Evolutionary conservation across 2,329 filamentous ascomycete genomes (phyloP).

Genomic region (Fusarium sp.): DNA sequence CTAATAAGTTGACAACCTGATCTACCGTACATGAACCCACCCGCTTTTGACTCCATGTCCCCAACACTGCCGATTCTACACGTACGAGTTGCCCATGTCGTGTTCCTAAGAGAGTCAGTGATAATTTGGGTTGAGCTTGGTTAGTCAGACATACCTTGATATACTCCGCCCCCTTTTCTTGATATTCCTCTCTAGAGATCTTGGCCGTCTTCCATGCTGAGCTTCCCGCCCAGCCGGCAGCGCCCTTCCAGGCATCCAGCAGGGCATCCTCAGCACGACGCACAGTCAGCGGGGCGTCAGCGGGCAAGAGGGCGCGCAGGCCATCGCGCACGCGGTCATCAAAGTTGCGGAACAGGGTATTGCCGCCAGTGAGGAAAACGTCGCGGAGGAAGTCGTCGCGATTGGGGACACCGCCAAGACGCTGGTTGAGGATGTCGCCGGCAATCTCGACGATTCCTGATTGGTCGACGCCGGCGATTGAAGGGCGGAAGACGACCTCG

Average conservation of each 20-base stretch:
- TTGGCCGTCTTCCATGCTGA: constrained; percentile 71
- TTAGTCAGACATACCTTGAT: constrained; percentile 74
- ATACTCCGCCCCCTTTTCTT: constrained; percentile 94
- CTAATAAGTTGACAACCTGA: constrained; percentile 17
- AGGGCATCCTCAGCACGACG: constrained; percentile 81
- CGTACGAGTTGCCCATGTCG: constrained; percentile 73
- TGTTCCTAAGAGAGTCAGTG: constrained; percentile 65
- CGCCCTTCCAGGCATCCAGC: constrained; percentile 93
- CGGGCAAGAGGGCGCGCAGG: constrained; percentile 77
- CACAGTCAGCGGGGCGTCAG: constrained; percentile 74
- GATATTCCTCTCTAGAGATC: constrained; percentile 84
- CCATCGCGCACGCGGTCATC: constrained; percentile 83
- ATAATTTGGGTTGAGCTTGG: background rate
- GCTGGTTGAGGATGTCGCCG: constrained; percentile 87
- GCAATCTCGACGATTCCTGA: constrained; percentile 93
- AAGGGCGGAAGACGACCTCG: constrained; percentile 92
- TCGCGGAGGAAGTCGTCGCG: constrained; percentile 82
- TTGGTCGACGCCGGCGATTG: constrained; percentile 92
- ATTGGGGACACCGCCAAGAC: constrained; percentile 70
- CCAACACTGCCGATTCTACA: constrained; percentile 47
- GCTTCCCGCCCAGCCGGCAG: constrained; percentile 83
- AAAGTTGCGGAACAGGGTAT: constrained; percentile 87
- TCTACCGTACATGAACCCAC: constrained; percentile 35
- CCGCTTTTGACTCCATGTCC: constrained; percentile 41
- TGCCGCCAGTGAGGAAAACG: constrained; percentile 95